These are phyloP conservation scores for Cubamyces lactineus DNA, from an alignment of 768 basidiomycete species.

Conservation along the genomic window DNA sequence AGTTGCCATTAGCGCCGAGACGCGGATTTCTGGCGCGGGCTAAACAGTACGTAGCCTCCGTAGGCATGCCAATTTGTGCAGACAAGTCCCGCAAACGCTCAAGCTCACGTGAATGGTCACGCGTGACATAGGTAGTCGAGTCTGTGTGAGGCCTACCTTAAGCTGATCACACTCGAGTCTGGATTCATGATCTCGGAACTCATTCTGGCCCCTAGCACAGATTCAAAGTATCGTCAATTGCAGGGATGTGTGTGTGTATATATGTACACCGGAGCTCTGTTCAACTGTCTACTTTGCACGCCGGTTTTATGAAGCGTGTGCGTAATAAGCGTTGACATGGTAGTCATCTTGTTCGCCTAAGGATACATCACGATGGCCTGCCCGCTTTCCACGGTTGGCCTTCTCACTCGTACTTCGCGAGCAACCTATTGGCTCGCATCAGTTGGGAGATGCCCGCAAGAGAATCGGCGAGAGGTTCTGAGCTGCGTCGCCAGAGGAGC, in stretches of 20 bases:
- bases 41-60: too few relatives aligned
- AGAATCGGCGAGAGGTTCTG: neutral
- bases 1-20: neutral
- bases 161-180: too few relatives aligned
- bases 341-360: neutral
- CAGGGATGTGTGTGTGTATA: neutral
- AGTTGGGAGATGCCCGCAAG: neutral
- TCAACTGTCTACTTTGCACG: too few relatives aligned
- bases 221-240: neutral
- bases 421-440: neutral
- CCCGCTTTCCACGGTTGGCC: conserved; percentile 2
- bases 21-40: too few relatives aligned
- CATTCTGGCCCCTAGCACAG: neutral
- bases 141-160: too few relatives aligned
- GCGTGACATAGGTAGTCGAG: too few relatives aligned
- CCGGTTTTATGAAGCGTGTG: neutral
- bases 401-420: neutral
- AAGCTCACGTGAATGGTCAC: too few relatives aligned
- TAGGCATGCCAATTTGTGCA: too few relatives aligned
- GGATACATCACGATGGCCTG: neutral
- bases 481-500: neutral
- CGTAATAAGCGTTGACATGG: neutral
- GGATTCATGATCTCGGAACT: too few relatives aligned
- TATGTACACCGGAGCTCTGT: too few relatives aligned
- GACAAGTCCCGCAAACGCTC: too few relatives aligned